These are phyloP conservation scores for Plenodomus biglobosus DNA, from an alignment of 2,329 filamentous ascomycete genomes.

Conservation along the genomic window DNA sequence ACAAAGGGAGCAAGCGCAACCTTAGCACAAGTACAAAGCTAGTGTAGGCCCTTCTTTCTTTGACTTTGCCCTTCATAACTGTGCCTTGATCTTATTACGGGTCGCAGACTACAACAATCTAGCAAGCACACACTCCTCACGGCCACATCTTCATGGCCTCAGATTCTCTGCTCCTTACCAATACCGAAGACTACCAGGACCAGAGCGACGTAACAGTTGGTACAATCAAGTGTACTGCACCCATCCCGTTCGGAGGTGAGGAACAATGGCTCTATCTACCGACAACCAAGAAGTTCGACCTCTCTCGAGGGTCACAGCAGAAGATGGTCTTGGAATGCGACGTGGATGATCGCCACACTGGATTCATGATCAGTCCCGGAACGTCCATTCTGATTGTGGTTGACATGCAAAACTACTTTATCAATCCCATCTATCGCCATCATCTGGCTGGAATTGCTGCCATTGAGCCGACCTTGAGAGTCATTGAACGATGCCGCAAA, in stretches of 20 bases:
- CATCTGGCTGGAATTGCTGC: slow-evolving; percentile 35
- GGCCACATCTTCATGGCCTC: slow-evolving; percentile 16
- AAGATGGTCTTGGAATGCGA: slow-evolving; percentile 47
- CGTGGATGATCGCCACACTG: slow-evolving; percentile 45
- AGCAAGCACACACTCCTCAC: neutral
- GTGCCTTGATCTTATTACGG: neutral
- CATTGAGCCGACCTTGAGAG: slow-evolving; percentile 41
- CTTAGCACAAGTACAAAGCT: slow-evolving; percentile 13
- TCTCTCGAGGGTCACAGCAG: slow-evolving; percentile 42
- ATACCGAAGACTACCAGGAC: slow-evolving; percentile 14
- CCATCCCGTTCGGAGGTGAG: slow-evolving; percentile 47
- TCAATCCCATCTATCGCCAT: slow-evolving; percentile 36
- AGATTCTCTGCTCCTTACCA: slow-evolving; percentile 15
- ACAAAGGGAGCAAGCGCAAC: slow-evolving; percentile 16
- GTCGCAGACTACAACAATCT: neutral
- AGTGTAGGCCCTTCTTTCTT: neutral
- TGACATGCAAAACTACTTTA: slow-evolving; percentile 51
- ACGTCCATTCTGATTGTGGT: slow-evolving; percentile 45
- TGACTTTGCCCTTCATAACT: neutral
- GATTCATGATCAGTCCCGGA: slow-evolving; percentile 47
- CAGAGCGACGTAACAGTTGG: slow-evolving; percentile 25
- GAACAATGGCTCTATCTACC: slow-evolving; percentile 47
- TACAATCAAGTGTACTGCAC: slow-evolving; percentile 42
- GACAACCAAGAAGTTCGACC: slow-evolving; percentile 46
- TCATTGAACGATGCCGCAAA: slow-evolving; percentile 45